Evolutionary conservation across 179 eudicot species (phyloP), one percentile per base, ranked within the genome.

Genomic region (Actinidia chinensis): DNA sequence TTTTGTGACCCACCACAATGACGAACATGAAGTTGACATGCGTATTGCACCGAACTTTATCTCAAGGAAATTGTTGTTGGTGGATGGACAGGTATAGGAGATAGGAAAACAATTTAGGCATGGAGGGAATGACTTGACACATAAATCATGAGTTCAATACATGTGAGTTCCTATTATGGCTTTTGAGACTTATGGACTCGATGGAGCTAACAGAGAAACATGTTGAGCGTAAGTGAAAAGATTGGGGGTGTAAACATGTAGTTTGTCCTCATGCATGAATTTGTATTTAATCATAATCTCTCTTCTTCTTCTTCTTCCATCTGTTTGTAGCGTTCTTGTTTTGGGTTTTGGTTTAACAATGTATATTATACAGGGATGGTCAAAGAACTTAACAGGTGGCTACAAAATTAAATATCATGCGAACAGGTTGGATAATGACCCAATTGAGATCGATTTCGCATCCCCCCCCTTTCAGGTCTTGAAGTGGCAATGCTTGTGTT

Each of bases 131-230:
- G 99, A 96, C 80, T 84, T 96, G 82, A 96, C 99, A 8, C 99
- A 96, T 71, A 94, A n/a, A 94, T 86, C 99, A 97, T 33, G 98
- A 96, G 82, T 96, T 96, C 82, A 96, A 97, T 5, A 91, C 98
- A 7, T 94, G 98, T 50, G 99, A 96, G 86, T 94, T 96, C 81
- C n/a, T 96, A 96, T n/a, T 82, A 92, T 92, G 97, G 99, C 99
- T 33, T 96, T 80, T 87, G 99, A 98, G 99, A 96, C 76, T 92
- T 84, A 91, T 94, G 82, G 99, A 96, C 82, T 48, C 94, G 79
- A 96, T 96, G 98, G 90, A 86, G 73, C 80, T 91, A 67, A 96
- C 99, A 56, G 98, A 96, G 84, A 71, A 84, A 79, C n/a, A 88
- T 96, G 95, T 80, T 96, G 80, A 92, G 97, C 72, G 97, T 93